phyloP scores from a whole-genome alignment of 371 early-diverging fungal genomes.

The Haplosporangium sp. region DNA sequence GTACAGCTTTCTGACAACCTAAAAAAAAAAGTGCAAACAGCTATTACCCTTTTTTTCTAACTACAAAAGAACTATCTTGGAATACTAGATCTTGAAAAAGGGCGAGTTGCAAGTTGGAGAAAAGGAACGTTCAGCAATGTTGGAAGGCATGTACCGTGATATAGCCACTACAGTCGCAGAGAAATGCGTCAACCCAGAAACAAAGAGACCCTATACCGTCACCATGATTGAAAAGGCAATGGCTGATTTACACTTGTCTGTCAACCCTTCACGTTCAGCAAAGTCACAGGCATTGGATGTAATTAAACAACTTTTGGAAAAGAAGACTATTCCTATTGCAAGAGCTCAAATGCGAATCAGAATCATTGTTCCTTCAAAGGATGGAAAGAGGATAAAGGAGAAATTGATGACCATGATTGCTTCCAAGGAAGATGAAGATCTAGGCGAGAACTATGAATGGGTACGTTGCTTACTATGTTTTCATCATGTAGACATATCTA shows the following conservation, averaged over 20 bases:
- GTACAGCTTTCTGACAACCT: conserved; percentile 50
- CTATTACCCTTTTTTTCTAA: too few relatives aligned
- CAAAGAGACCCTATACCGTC: conserved; percentile 94
- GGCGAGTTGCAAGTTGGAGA: conserved; percentile 97
- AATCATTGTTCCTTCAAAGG: conserved; percentile 82
- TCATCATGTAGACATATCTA: background rate
- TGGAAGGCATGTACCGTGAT: conserved; percentile 85
- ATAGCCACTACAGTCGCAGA: conserved; percentile 95
- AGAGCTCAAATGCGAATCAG: conserved; percentile 94
- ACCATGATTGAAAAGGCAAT: conserved; percentile 98
- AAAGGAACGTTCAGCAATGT: conserved; percentile 90
- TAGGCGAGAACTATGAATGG: conserved; percentile 84
- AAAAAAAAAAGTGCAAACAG: too few relatives aligned
- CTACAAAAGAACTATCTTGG: too few relatives aligned
- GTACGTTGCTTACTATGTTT: conserved; percentile 56
- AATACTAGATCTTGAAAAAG: conserved; percentile 84
- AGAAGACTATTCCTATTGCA: conserved; percentile 89
- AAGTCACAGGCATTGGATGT: conserved; percentile 94
- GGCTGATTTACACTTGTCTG: conserved; percentile 90
- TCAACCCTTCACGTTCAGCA: conserved; percentile 87
- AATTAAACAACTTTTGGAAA: conserved; percentile 91
- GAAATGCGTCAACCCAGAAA: conserved; percentile 95
- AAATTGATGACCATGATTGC: conserved; percentile 77
- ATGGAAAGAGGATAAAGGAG: conserved; percentile 88
- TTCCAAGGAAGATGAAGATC: conserved; percentile 90